Base-by-base conservation (phyloP, 108 stramenopile species). In the Skeletonema grethae region DNA sequence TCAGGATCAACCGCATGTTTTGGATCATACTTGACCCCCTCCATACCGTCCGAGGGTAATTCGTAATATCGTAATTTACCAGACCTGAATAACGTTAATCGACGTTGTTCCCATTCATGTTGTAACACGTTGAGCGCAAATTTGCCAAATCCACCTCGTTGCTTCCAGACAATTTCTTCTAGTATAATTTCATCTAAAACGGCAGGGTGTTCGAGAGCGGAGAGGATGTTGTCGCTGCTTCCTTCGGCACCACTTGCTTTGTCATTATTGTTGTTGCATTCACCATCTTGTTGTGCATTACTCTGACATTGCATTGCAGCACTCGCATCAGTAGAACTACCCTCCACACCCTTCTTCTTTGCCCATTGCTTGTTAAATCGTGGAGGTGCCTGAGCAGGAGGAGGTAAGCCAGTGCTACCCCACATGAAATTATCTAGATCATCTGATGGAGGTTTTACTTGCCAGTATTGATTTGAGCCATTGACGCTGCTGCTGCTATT, bases 161-260 rank as follows among this genome's bases (percentile, higher is more conserved):
- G 80, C 45, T 81, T 81, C 80, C 80, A 81, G 5, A 70, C 73
- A 45, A 81, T 74, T n/a, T 81, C 80, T 74, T 81, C 72, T 6
- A 81, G 64, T 36, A 81, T 69, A 24, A 81, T 67, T 60, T 70
- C 55, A 22, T 81, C 80, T 15, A 41, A 34, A 7, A 61, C 9
- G 7, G 31, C 30, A 7, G 60, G 60, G 0, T 36, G 32, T 61
- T 68, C 76, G 20, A 79, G 43, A 16, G 78, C 78, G 2, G 71
- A 61, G 18, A 70, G 48, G 28, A 79, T 72, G 46, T 72, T 79
- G 60, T 79, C 78, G 6, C 62, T 48, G 7, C 50, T 70, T 43
- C 65, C 43, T 7, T 28, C 25, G 25, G 25, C 25, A 28, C 8
- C 53, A 56, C 22, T 15, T 30, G 38, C 13, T 16, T 29, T 11